Evolutionary conservation across 106 monocot species (phyloP).

Genomic region (Gastrodia elata): DNA sequence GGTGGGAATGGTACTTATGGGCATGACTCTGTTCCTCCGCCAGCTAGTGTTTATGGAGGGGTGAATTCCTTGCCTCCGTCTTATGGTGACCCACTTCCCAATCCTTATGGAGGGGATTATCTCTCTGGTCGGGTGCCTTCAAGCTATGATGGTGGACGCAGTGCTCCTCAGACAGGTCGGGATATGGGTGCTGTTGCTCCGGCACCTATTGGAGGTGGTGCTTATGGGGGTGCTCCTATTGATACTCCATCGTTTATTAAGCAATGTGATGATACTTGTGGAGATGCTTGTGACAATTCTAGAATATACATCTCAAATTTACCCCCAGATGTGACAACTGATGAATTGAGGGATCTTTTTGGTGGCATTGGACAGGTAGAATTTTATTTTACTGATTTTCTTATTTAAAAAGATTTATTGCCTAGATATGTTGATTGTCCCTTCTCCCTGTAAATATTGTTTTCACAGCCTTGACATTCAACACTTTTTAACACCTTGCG

Average conservation of each 20-base stretch:
- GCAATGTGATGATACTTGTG: conserved; percentile 96
- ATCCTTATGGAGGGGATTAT: conserved; percentile 25
- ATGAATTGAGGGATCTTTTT: conserved; percentile 85
- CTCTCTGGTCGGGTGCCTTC: conserved; percentile 28
- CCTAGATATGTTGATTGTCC: neutral
- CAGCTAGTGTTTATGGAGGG: conserved; percentile 45
- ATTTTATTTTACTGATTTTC: neutral
- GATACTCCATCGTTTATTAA: conserved; percentile 50
- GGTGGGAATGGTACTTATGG: conserved; percentile 58
- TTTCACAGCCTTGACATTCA: neutral
- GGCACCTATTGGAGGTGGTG: conserved; percentile 26
- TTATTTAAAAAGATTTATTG: neutral
- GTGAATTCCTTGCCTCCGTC: conserved; percentile 47
- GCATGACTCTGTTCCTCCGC: conserved; percentile 40
- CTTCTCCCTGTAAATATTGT: neutral
- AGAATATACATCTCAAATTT: conserved; percentile 94
- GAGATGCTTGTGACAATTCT: conserved; percentile 82
- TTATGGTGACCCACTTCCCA: conserved; percentile 60
- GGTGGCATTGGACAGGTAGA: conserved; percentile 92
- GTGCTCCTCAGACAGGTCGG: conserved; percentile 17
- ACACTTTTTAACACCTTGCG: neutral
- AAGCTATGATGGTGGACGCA: conserved; percentile 51
- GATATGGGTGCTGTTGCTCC: conserved; percentile 14
- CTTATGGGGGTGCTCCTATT: conserved; percentile 27
- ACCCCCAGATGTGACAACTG: conserved; percentile 83